These are phyloP conservation scores for Microdochium paspali DNA, from an alignment of 2,329 filamentous ascomycete genomes.

Conservation along the genomic window DNA sequence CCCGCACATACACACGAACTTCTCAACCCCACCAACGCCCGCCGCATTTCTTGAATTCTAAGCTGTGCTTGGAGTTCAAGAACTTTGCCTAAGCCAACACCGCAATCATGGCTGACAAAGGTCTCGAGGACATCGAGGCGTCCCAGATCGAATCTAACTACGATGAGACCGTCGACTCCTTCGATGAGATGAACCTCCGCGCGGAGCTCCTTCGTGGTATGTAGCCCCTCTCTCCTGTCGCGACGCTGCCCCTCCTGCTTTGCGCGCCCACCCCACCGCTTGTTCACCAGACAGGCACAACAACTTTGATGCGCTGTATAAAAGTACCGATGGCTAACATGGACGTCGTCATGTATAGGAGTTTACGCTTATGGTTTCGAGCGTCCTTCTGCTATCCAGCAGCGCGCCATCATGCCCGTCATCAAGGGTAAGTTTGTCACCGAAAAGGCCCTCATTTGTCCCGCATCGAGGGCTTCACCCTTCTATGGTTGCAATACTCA, in stretches of 20 bases:
- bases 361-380: slow-evolving; percentile 99
- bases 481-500: not conserved
- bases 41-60: slow-evolving; percentile 54
- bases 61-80: slow-evolving; percentile 71
- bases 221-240: slow-evolving; percentile 15
- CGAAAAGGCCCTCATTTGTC: not conserved
- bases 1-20: slow-evolving; percentile 13
- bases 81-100: slow-evolving; percentile 40
- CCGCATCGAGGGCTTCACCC: not conserved
- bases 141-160: slow-evolving; percentile 99
- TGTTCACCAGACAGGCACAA: not conserved
- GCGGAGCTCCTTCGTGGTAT: slow-evolving; percentile 89
- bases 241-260: slow-evolving; percentile 1
- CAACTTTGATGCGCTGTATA: slow-evolving; percentile 10
- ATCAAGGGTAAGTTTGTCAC: slow-evolving; percentile 76
- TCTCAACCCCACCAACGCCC: slow-evolving; percentile 26
- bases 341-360: slow-evolving; percentile 35
- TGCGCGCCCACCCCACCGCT: not conserved
- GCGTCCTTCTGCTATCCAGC: slow-evolving; percentile 98
- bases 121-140: slow-evolving; percentile 69
- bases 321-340: slow-evolving; percentile 4
- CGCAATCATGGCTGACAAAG: slow-evolving; percentile 99
- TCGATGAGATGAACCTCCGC: slow-evolving; percentile 97
- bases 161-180: slow-evolving; percentile 98
- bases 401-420: slow-evolving; percentile 99